A percentile compares a stretch with the other conserved stretches of the same genome.
Evolutionary conservation across 2,329 filamentous ascomycete species (phyloP).

Genomic region (Aspergillus oerlinghausenensis): DNA sequence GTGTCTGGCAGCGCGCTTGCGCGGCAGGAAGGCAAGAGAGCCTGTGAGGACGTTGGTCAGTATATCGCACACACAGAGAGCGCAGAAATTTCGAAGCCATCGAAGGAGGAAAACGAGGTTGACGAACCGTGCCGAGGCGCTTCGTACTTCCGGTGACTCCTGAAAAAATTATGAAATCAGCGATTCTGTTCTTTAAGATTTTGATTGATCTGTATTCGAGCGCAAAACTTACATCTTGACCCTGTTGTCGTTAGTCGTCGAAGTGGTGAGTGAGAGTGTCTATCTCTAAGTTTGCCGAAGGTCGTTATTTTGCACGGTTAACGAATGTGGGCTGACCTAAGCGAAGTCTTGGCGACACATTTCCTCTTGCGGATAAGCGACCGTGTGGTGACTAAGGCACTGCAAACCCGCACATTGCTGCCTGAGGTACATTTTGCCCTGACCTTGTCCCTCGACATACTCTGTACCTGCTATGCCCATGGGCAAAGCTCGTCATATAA

Average conservation of each 20-base stretch:
- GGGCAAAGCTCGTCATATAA: neutral
- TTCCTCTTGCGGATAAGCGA: slow-evolving; percentile 14
- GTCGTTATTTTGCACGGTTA: slow-evolving; percentile 37
- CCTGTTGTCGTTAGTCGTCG: slow-evolving; percentile 46
- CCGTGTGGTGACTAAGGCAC: slow-evolving; percentile 5
- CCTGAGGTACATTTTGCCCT: slow-evolving; percentile 11
- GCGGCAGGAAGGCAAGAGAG: slow-evolving; percentile 79
- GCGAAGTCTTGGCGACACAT: slow-evolving; percentile 27
- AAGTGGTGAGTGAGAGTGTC: slow-evolving; percentile 39
- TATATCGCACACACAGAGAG: slow-evolving; percentile 27
- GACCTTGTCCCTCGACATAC: too few relatives aligned
- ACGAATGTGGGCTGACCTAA: slow-evolving; percentile 43
- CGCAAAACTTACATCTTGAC: slow-evolving; percentile 42
- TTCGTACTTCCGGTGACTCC: slow-evolving; percentile 67
- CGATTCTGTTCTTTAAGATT: slow-evolving; percentile 13
- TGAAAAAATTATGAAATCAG: slow-evolving; percentile 27
- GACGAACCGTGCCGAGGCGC: slow-evolving; percentile 93
- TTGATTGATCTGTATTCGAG: neutral
- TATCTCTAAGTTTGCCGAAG: slow-evolving; percentile 33
- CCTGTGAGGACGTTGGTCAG: slow-evolving; percentile 35
- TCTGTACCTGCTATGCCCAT: too few relatives aligned
- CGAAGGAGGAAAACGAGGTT: slow-evolving; percentile 58
- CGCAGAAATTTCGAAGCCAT: slow-evolving; percentile 25
- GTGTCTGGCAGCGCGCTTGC: slow-evolving; percentile 92
- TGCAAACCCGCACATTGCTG: neutral